phyloP scores from a whole-genome alignment of 768 basidiomycete species.

The Austroboletus eburneus region DNA sequence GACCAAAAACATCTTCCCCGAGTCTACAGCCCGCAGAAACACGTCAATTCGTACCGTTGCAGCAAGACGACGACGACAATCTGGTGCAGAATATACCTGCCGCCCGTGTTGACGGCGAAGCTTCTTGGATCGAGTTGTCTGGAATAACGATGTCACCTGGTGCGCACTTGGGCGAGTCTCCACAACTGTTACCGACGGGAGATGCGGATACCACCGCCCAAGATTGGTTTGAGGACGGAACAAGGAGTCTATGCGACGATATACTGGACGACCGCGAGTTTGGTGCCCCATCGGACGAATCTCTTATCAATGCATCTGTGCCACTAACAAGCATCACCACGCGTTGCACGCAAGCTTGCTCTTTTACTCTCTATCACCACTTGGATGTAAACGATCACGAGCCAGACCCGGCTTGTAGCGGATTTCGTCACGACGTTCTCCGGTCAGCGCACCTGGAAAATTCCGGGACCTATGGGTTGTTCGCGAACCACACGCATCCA shows the following conservation, averaged over 20 bases:
- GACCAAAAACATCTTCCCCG: background rate
- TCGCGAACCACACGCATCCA: background rate
- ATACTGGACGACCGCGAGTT: conserved; percentile 4
- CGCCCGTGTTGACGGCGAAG: conserved; percentile 2
- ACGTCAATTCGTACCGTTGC: conserved; percentile 4
- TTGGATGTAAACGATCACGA: conserved; percentile 5
- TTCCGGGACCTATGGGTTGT: conserved; percentile 9
- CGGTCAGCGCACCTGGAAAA: conserved; percentile 16
- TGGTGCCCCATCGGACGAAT: conserved; percentile 16
- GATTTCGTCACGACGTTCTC: conserved; percentile 10
- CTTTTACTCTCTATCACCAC: conserved; percentile 18
- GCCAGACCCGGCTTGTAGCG: conserved; percentile 10
- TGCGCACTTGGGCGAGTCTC: background rate
- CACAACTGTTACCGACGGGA: conserved; percentile 5
- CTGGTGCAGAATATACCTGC: conserved; percentile 15
- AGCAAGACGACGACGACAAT: conserved; percentile 21
- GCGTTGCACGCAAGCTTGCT: conserved; percentile 7
- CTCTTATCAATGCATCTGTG: conserved; percentile 21
- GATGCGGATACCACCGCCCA: conserved; percentile 16
- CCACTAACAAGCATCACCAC: conserved; percentile 12
- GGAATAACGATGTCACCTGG: conserved; percentile 8
- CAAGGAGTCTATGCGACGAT: conserved; percentile 11
- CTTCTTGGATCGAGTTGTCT: conserved; percentile 15
- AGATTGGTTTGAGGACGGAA: conserved; percentile 12
- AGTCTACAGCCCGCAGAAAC: conserved; percentile 16